Evolutionary conservation across 768 basidiomycete genomes (phyloP).

Genomic region (Rubroboletus satanas): DNA sequence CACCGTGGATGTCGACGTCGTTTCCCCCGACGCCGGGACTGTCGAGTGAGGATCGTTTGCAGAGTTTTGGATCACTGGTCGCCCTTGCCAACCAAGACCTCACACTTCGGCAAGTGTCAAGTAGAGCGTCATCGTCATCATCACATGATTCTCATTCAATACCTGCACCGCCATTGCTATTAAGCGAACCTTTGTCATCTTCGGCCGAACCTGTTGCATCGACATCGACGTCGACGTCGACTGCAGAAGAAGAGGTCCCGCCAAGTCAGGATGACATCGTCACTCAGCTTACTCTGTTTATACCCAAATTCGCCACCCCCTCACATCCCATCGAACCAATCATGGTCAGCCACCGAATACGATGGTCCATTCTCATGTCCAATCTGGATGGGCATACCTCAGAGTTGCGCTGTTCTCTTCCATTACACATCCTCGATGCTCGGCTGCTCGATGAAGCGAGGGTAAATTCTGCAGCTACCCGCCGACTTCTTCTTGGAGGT

Average conservation of each 20-base stretch:
- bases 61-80: slow-evolving; percentile 14
- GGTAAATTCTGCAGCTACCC: slow-evolving; percentile 65
- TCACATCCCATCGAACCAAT: slow-evolving; percentile 77
- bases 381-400: slow-evolving; percentile 92
- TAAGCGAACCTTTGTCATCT: neutral
- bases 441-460: slow-evolving; percentile 73
- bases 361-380: slow-evolving; percentile 73
- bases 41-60: slow-evolving; percentile 13
- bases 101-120: slow-evolving; percentile 12
- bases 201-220: slow-evolving; percentile 9
- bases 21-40: slow-evolving; percentile 13
- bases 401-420: slow-evolving; percentile 92
- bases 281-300: slow-evolving; percentile 54
- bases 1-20: neutral
- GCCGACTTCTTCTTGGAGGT: slow-evolving; percentile 47
- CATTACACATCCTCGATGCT: slow-evolving; percentile 77
- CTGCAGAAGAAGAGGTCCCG: slow-evolving; percentile 18
- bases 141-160: slow-evolving; percentile 9
- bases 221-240: slow-evolving; percentile 4
- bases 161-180: neutral
- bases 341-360: slow-evolving; percentile 69
- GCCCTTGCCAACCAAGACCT: slow-evolving; percentile 9
- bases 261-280: slow-evolving; percentile 46
- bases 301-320: slow-evolving; percentile 63
- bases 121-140: slow-evolving; percentile 14